Evolutionary conservation across 495 filamentous ascomycete genomes (phyloP), one percentile per base, ranked within the genome.

Genomic region (Schizothecium vesticola): DNA sequence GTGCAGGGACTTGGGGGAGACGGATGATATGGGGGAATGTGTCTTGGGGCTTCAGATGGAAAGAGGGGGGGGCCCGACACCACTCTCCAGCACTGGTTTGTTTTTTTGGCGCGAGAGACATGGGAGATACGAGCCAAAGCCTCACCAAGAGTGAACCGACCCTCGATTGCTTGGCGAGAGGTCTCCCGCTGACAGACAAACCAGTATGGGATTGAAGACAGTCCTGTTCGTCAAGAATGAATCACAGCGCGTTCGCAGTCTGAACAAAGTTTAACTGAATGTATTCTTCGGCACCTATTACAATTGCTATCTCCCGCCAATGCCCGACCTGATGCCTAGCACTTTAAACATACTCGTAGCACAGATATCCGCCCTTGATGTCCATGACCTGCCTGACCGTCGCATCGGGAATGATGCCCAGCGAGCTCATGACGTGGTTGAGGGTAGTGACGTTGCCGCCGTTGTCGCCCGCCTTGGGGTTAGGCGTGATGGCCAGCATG

Each of bases 371-470:
- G 10, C 69, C 76, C 33, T 72, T 66, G n/a, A 71, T 71, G 65
- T 80, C 78, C 81, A 82, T 81, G 21, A 80, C 73, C 28, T 78
- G 58, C 7, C 68, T 43, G 56, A 77, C 71, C 0, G 64, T 76
- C 21, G 73, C 69, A 29, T 61, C 67, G 3, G 70, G 68, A 56
- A 65, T 36, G 8, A 8, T 31, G 22, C 64, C 65, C 71, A 69
- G 77, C 68, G 26, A 72, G 65, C 24, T 33, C 25, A 68, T 31
- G 3, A 31, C 24, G 26, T 68, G 66, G 25, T 63, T 68, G n/a
- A 68, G 60, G 4, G 66, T 68, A 6, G 51, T 56, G 11, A 21
- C 24, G 11, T 26, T 25, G 1, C 62, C 62, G 0, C 36, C 36
- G 6, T 28, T 28, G 23, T 65, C 63, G 0, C 51, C 63, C 7